Base-by-base conservation (phyloP, 1,139 yeast genomes). In the Taphrina confusa region DNA sequence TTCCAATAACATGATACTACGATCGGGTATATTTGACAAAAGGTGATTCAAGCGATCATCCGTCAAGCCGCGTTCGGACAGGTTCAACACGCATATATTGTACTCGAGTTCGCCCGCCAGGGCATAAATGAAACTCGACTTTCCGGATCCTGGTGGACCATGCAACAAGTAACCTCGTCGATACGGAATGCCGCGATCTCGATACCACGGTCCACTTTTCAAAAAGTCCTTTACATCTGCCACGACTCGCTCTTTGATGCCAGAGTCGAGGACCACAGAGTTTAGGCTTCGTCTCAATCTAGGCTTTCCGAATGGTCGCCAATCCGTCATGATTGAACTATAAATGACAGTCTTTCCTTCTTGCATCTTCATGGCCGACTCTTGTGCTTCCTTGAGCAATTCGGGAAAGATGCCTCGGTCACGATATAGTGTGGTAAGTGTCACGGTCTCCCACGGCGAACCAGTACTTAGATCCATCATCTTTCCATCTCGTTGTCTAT, bases 91-190 rank as follows among this genome's bases (percentile, higher is more conserved):
- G 72, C 98, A 94, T 68, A 92, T 92, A 71, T 91, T 91, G 74
- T 92, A 92, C 72, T 94, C 97, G 68, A 92, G 77, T 66, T 91
- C 95, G 28, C 97, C 99, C 0, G 98, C 98, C 62, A 92, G 76
- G 0, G 98, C 97, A 71, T 92, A 97, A 63, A 94, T 92, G 65
- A 89, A 88, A 67, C 96, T 87, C 1, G 97, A 89, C 70, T 92
- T 92, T 60, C 99, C 99, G 66, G 94, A 84, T 0, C 99, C 99
- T 0, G 99, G 99, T 0, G 99, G 98, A 0, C 99, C 99, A 72
- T 88, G 91, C 34, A 92, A 75, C 57, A 92, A 77, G 70, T 92
- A 92, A 0, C 99, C 99, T 68, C 99, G 79, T 72, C 99, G 81
- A 70, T 92, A 92, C 0, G 99, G 99, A 63, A 94, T 92, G 14